Conservation (phyloP, 2,329 filamentous ascomycete genomes). For the Penicillium expansum region DNA sequence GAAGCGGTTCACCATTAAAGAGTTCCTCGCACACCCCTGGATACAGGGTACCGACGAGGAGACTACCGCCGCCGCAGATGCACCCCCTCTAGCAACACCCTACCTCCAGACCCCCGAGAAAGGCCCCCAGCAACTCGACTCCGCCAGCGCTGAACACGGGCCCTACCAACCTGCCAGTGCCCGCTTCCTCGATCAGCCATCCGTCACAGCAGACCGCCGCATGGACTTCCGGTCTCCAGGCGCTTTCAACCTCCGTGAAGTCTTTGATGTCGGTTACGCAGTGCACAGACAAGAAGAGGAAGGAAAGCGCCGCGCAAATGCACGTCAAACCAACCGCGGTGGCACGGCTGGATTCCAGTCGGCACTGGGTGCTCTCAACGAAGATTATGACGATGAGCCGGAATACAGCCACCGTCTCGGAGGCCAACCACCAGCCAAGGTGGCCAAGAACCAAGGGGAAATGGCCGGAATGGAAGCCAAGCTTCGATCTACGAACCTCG, state of each 20-base stretch:
- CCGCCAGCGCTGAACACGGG: constrained; percentile 39
- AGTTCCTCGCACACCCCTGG: constrained; percentile 96
- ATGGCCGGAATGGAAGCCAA: constrained; percentile 79
- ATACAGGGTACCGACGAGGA: constrained; percentile 69
- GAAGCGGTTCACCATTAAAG: constrained; percentile 86
- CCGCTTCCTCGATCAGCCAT: constrained; percentile 58
- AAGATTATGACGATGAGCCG: constrained; percentile 59
- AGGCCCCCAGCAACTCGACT: constrained; percentile 55
- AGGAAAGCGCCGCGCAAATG: constrained; percentile 82
- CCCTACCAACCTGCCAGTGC: constrained; percentile 49
- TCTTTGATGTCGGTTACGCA: constrained; percentile 97
- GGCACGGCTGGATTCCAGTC: constrained; percentile 60
- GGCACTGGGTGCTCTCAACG: constrained; percentile 63
- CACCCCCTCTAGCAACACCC: constrained; percentile 69
- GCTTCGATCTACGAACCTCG: constrained; percentile 77
- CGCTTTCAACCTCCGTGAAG: constrained; percentile 90
- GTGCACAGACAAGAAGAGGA: constrained; percentile 97
- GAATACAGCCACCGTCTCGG: constrained; percentile 55
- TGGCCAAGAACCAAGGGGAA: constrained; percentile 60
- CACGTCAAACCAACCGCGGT: constrained; percentile 66
- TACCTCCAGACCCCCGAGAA: constrained; percentile 56
- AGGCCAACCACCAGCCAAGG: constrained; percentile 58
- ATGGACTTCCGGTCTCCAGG: constrained; percentile 95
- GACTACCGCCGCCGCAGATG: constrained; percentile 65
- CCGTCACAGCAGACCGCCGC: constrained; percentile 58